Base-by-base conservation (phyloP, 2,329 filamentous ascomycete genomes). In the Cladosporium velox region DNA sequence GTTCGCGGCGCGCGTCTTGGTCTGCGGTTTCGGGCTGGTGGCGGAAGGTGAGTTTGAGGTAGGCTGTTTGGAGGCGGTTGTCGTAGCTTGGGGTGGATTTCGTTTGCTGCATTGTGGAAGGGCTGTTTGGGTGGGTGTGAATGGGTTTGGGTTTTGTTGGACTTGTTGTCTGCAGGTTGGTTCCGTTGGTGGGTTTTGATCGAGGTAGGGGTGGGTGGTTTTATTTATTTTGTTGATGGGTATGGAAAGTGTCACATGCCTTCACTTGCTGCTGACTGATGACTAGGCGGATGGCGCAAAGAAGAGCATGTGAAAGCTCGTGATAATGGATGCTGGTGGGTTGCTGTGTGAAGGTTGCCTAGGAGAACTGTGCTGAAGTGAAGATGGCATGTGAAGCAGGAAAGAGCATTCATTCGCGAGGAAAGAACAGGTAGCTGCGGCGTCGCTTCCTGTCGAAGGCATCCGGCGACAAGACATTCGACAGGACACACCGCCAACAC, bases 21-120 rank as follows among this genome's bases (percentile, higher is more conserved):
- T 38, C 21, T 24, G 35, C 12, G 1, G 57, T 59, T 21, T 21
- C n/a, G 41, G 41, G 41, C 2, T 28, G 8, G 35, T 14, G 26
- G 24, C 34, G 34, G 30, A 62, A 62, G 18, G 59, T 62, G 30
- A 62, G 59, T 24, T 26, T 38, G 18, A 51, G 15, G 21, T 52
- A 62, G 21, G 41, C 41, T 5, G 30, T 24, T 47, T 62, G 59
- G 18, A 62, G 59, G 18, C 59, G 44, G 28, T 7, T 5, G 3
- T 8, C 24, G 24, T 28, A 24, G 15, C n/a, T 49, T 10, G 49
- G 11, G 15, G 49, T 5, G 12, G 28, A 4, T 18, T 18, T 55
- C 6, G 28, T 30, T 34, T 55, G 28, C 18, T 30, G 28, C 51
- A 54, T 55, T 4, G 34, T 35, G 34, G n/a, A n/a, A n/a, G n/a